These are phyloP conservation scores for Arctium lappa DNA, from an alignment of 129 eudicot species.

Conservation along the genomic window DNA sequence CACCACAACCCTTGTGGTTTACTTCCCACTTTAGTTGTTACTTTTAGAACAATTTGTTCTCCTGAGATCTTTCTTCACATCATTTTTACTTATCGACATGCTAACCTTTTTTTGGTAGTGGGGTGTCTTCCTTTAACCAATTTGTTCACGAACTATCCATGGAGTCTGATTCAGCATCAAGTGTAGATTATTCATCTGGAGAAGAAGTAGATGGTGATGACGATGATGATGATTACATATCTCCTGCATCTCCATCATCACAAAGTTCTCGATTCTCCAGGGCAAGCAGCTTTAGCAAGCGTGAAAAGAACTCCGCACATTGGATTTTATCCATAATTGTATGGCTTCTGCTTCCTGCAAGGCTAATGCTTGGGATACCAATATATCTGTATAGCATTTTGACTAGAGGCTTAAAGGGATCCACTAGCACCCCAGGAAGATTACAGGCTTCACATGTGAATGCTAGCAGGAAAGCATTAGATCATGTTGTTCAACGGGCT, in stretches of 20 bases:
- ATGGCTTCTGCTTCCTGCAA: constrained; percentile 73
- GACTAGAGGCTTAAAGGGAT: constrained; percentile 34
- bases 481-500: constrained; percentile 68
- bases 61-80: background rate
- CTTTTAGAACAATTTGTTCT: background rate
- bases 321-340: constrained; percentile 45
- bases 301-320: constrained; percentile 38
- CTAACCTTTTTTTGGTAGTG: constrained; percentile 43
- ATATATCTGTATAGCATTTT: constrained; percentile 37
- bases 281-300: constrained; percentile 58
- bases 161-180: constrained; percentile 79
- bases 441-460: constrained; percentile 25
- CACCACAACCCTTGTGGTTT: no score
- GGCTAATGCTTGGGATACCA: constrained; percentile 57
- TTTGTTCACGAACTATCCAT: constrained; percentile 81
- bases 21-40: background rate
- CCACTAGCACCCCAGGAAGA: constrained; percentile 27
- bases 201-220: constrained; percentile 41
- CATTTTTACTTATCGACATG: constrained; percentile 6
- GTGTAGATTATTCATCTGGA: constrained; percentile 79
- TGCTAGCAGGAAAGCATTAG: constrained; percentile 55
- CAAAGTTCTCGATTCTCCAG: constrained; percentile 67
- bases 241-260: constrained; percentile 73
- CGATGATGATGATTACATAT: constrained; percentile 40
- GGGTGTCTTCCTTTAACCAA: constrained; percentile 95